Percentiles rank a stretch among this genome's conserved stretches.
phyloP scores from a whole-genome alignment of 768 basidiomycete genomes.

The Phaeolepiota aurea region DNA sequence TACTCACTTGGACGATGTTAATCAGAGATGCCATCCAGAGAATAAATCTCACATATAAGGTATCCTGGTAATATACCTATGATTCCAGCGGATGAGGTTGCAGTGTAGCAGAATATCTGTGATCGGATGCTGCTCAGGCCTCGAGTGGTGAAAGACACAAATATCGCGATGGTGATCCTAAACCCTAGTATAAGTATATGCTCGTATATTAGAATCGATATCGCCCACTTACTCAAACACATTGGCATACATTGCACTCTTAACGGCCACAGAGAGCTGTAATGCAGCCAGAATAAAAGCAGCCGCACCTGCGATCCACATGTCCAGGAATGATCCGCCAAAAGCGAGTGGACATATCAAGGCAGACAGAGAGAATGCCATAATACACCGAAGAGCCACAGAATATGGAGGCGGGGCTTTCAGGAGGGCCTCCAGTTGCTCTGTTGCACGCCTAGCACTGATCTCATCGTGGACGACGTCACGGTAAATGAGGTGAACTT shows the following conservation, averaged over 20 bases:
- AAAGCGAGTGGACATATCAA: conserved; percentile 83
- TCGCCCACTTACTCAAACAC: conserved; percentile 73
- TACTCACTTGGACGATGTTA: conserved; percentile 42
- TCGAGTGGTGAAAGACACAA: conserved; percentile 75
- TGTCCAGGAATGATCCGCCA: conserved; percentile 77
- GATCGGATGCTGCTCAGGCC: conserved; percentile 73
- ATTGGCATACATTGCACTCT: conserved; percentile 78
- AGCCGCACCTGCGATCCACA: conserved; percentile 70
- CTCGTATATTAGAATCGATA: background rate
- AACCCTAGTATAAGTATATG: conserved; percentile 1
- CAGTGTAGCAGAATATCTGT: conserved; percentile 84
- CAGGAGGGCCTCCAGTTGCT: conserved; percentile 55
- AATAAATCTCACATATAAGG: conserved; percentile 52
- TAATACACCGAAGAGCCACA: conserved; percentile 46
- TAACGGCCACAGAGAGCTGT: conserved; percentile 66
- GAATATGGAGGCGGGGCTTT: conserved; percentile 58
- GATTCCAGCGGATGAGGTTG: conserved; percentile 82
- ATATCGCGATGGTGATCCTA: conserved; percentile 76
- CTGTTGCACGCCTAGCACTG: conserved; percentile 69
- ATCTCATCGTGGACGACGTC: conserved; percentile 88
- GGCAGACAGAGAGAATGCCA: conserved; percentile 66
- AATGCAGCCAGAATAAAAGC: conserved; percentile 63
- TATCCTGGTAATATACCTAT: conserved; percentile 89
- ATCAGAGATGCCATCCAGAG: conserved; percentile 6
- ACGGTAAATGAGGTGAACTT: conserved; percentile 80